Percentiles rank a stretch among this genome's conserved stretches.
These are phyloP conservation scores for Dactylellina leptospora DNA, from an alignment of 2,329 filamentous ascomycete species.

Conservation along the genomic window DNA sequence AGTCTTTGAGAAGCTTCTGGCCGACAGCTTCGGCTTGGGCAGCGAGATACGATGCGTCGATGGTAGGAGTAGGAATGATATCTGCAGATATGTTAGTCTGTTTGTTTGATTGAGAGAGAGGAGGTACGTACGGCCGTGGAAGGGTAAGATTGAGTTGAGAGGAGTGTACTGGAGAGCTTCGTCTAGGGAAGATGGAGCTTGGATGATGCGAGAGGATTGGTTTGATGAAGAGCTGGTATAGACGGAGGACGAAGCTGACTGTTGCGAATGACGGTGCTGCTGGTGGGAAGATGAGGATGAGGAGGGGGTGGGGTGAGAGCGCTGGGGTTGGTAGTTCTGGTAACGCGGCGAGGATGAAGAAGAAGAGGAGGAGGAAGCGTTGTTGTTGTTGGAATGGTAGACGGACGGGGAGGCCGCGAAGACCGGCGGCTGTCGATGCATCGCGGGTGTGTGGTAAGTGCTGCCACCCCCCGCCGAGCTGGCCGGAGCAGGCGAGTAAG, in stretches of 20 bases:
- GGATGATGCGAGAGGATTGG: conserved; percentile 9
- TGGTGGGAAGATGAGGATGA: conserved; percentile 10
- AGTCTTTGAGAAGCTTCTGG: conserved; percentile 37
- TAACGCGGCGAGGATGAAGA: conserved; percentile 10
- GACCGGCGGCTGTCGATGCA: no score
- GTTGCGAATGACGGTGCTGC: conserved; percentile 17
- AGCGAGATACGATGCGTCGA: conserved; percentile 67
- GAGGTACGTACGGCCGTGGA: conserved; percentile 76
- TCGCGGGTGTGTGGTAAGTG: background rate
- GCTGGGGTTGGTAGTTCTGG: background rate
- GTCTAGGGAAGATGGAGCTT: conserved; percentile 66
- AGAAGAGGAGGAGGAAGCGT: conserved; percentile 4
- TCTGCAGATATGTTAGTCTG: conserved; percentile 62
- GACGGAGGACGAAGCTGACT: conserved; percentile 2
- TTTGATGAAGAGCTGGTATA: conserved; percentile 13
- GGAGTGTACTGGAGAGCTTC: conserved; percentile 85
- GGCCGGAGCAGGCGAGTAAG: no score
- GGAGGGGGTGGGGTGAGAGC: background rate
- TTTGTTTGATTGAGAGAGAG: conserved; percentile 7
- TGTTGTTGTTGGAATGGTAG: background rate
- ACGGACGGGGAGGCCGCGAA: background rate
- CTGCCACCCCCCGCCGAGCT: background rate
- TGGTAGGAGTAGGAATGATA: conserved; percentile 72
- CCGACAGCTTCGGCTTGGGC: conserved; percentile 65
- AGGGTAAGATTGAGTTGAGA: conserved; percentile 80